Conservation (phyloP, 2,329 filamentous ascomycete species). For the Dendryphion nanum region DNA sequence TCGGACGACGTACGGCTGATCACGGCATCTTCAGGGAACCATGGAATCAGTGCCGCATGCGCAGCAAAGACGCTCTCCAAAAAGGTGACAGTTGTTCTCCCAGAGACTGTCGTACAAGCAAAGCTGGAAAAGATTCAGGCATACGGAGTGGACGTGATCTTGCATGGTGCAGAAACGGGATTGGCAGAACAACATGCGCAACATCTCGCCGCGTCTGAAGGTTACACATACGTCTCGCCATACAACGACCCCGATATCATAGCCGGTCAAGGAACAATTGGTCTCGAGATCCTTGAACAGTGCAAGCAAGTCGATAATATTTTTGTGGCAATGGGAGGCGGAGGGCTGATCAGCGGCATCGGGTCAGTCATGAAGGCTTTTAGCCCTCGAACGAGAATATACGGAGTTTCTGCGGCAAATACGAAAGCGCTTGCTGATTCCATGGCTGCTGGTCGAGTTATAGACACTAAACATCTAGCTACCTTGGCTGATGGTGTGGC, state of each 20-base stretch:
- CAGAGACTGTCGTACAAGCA: constrained; percentile 3
- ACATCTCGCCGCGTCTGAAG: constrained; percentile 1
- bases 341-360: constrained; percentile 6
- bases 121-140: constrained; percentile 2
- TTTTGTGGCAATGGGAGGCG: constrained; percentile 5
- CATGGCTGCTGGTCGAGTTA: constrained; percentile 1
- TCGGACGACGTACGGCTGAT: neutral
- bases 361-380: constrained; percentile 4
- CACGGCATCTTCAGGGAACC: constrained; percentile 5
- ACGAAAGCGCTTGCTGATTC: constrained; percentile 3
- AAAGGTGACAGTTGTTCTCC: constrained; percentile 4
- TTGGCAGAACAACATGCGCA: constrained; percentile 5
- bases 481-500: constrained; percentile 4
- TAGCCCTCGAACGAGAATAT: neutral
- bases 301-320: constrained; percentile 3
- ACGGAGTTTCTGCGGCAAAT: constrained; percentile 3
- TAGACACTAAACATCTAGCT: constrained; percentile 5
- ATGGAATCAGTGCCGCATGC: constrained; percentile 4
- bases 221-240: constrained; percentile 4
- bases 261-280: constrained; percentile 4
- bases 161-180: neutral
- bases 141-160: neutral
- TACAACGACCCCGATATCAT: constrained; percentile 5
- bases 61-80: constrained; percentile 2
- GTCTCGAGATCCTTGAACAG: constrained; percentile 5